Evolutionary conservation across 345 rosid species (phyloP).

Genomic region (Cochlearia excelsa): DNA sequence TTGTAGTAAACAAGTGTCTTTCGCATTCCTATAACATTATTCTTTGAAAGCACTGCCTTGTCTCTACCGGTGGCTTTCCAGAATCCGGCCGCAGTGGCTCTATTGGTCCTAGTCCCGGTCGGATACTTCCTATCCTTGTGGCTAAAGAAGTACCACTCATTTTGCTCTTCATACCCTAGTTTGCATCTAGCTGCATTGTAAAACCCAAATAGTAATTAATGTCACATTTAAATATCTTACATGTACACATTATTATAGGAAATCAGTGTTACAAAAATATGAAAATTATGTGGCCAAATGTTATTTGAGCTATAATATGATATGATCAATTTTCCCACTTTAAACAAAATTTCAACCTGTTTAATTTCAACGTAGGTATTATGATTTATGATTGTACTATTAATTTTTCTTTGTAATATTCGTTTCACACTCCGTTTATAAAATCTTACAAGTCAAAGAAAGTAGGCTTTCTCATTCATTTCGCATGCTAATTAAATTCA

Average conservation of each 20-base stretch:
- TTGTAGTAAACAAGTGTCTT: slow-evolving; percentile 89
- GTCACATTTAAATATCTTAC: neutral
- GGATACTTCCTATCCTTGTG: slow-evolving; percentile 97
- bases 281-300: slow-evolving; percentile 14
- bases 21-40: slow-evolving; percentile 80
- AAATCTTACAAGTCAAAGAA: slow-evolving; percentile 30
- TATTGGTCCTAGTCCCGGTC: slow-evolving; percentile 83
- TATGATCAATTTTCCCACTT: slow-evolving; percentile 20
- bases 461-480: slow-evolving; percentile 34
- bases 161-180: slow-evolving; percentile 76
- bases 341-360: neutral
- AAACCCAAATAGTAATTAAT: slow-evolving; percentile 3
- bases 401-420: slow-evolving; percentile 20
- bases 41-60: slow-evolving; percentile 79
- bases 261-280: neutral
- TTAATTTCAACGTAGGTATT: slow-evolving; percentile 26
- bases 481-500: slow-evolving; percentile 26
- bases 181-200: slow-evolving; percentile 64
- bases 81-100: slow-evolving; percentile 90
- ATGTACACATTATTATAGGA: slow-evolving; percentile 3
- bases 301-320: neutral
- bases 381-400: slow-evolving; percentile 30
- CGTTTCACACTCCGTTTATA: slow-evolving; percentile 33
- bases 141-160: slow-evolving; percentile 96
- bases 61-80: slow-evolving; percentile 99